Conservation (phyloP, 202 grass and related monocot genomes). For the Setaria italica region DNA sequence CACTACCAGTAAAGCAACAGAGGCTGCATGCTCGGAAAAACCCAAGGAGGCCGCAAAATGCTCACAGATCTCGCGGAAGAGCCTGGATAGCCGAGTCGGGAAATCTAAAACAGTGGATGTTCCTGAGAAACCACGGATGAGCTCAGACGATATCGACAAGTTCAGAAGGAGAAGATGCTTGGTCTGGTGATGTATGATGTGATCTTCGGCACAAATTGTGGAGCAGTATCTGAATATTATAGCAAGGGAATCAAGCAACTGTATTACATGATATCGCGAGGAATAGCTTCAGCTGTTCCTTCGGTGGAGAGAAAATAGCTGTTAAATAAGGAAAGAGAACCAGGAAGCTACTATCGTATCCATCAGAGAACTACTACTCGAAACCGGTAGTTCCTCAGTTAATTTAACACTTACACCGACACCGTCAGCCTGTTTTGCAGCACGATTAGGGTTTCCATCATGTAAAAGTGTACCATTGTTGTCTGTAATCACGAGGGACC, state of each 20-base stretch:
- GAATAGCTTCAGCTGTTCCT: conserved; percentile 29
- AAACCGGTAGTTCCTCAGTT: conserved; percentile 40
- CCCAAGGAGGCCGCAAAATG: conserved; percentile 54
- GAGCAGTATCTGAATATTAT: conserved; percentile 29
- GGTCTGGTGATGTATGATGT: conserved; percentile 65
- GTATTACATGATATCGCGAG: conserved; percentile 30
- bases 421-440: conserved; percentile 46
- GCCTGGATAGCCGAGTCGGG: conserved; percentile 77
- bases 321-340: conserved; percentile 33
- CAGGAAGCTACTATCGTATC: conserved; percentile 39
- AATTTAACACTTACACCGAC: conserved; percentile 40
- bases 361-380: conserved; percentile 36
- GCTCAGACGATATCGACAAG: conserved; percentile 89
- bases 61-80: conserved; percentile 74
- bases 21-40: conserved; percentile 45
- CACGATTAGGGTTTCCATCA: conserved; percentile 50
- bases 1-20: conserved; percentile 35
- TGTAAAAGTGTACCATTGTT: conserved; percentile 64
- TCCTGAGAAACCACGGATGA: conserved; percentile 84
- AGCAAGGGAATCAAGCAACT: conserved; percentile 43
- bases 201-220: neutral
- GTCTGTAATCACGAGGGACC: conserved; percentile 59
- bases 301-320: conserved; percentile 19
- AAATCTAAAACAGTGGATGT: conserved; percentile 79
- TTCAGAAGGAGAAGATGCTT: conserved; percentile 83